These are phyloP conservation scores for Coemansia sp. DNA, from an alignment of 192 early-diverging fungal species.

Conservation along the genomic window DNA sequence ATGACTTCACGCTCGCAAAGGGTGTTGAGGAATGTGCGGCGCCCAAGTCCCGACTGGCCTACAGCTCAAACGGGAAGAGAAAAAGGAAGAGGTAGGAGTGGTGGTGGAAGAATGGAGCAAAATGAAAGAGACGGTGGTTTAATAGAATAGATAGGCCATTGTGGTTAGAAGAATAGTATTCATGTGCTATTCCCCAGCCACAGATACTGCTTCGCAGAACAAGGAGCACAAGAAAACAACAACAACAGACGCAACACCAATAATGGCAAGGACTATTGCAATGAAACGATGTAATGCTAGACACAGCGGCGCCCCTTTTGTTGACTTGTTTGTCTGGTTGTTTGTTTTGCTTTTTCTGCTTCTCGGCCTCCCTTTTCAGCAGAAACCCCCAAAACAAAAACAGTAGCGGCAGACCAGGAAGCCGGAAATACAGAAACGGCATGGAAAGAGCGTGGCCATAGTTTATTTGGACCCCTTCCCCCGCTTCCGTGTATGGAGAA, in stretches of 20 bases:
- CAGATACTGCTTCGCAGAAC: conserved; percentile 14
- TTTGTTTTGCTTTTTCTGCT: neutral
- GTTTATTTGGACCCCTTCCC: no score
- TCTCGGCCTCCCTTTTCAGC: no score
- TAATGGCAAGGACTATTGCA: neutral
- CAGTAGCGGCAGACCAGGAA: neutral
- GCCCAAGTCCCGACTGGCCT: conserved; percentile 80
- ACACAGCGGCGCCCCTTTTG: neutral
- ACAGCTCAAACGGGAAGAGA: conserved; percentile 1
- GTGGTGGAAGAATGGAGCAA: neutral
- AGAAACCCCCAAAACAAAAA: neutral
- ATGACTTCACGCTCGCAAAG: conserved; percentile 86
- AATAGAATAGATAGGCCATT: neutral
- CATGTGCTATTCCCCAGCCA: conserved; percentile 7
- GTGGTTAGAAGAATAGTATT: neutral
- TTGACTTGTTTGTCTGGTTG: conserved; percentile 14
- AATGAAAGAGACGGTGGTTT: neutral
- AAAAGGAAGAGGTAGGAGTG: neutral
- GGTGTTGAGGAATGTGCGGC: conserved; percentile 98
- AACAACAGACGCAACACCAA: neutral
- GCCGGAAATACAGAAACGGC: no score
- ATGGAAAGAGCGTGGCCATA: no score
- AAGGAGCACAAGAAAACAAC: conserved; percentile 7
- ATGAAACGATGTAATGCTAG: neutral
- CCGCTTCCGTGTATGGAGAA: neutral